phyloP scores from a whole-genome alignment of 331 rosid species.

The Acacia concinna region DNA sequence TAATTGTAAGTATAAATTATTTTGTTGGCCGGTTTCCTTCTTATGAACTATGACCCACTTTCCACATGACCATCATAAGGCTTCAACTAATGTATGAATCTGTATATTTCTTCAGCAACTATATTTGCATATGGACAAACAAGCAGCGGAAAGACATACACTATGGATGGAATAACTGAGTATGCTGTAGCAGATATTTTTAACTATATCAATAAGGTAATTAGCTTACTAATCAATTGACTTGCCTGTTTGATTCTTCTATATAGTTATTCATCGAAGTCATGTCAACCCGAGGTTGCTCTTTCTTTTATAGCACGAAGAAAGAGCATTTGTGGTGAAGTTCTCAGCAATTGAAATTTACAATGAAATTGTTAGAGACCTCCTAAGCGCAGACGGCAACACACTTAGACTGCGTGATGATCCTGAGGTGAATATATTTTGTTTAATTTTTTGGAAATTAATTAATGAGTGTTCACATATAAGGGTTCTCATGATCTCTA shows the following conservation, averaged over 20 bases:
- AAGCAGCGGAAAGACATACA: conserved; percentile 97
- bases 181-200: conserved; percentile 84
- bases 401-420: conserved; percentile 95
- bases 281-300: conserved; percentile 26
- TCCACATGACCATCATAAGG: conserved; percentile 9
- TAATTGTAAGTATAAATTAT: conserved; percentile 69
- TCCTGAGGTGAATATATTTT: conserved; percentile 72
- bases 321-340: conserved; percentile 89
- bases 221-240: conserved; percentile 6
- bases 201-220: conserved; percentile 80
- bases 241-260: conserved; percentile 25
- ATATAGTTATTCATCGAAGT: conserved; percentile 6
- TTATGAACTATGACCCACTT: conserved; percentile 21
- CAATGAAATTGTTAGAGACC: conserved; percentile 98
- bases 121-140: conserved; percentile 99
- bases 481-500: conserved; percentile 33
- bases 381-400: conserved; percentile 74
- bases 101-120: conserved; percentile 64
- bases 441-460: conserved; percentile 5
- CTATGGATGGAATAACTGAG: conserved; percentile 97
- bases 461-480: conserved; percentile 10
- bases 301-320: conserved; percentile 71
- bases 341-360: conserved; percentile 96
- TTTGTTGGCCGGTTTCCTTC: conserved; percentile 35
- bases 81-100: conserved; percentile 28